Conservation (phyloP, 768 basidiomycete species). For the Panaeolus cyanescens region DNA sequence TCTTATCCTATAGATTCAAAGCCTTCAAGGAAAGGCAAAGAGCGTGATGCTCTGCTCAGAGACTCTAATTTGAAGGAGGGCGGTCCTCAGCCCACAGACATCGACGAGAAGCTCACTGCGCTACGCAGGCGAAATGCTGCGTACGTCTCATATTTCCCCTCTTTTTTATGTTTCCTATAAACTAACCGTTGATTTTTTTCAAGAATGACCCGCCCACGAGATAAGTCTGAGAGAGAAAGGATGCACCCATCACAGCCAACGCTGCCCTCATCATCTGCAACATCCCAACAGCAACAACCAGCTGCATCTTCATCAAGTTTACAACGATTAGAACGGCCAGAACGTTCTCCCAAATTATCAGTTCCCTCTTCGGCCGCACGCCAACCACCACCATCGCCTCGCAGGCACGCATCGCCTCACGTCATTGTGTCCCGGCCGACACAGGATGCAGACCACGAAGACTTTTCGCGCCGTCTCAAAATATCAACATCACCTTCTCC, state of each 20-base stretch:
- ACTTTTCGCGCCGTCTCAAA: slow-evolving; percentile 71
- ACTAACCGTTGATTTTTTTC: not conserved
- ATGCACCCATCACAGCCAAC: slow-evolving; percentile 24
- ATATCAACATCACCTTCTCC: slow-evolving; percentile 56
- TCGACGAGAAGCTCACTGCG: slow-evolving; percentile 64
- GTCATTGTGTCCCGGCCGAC: slow-evolving; percentile 34
- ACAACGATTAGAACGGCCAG: slow-evolving; percentile 16
- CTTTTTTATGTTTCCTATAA: not conserved
- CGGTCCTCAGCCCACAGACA: slow-evolving; percentile 44
- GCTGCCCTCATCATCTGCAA: slow-evolving; percentile 28
- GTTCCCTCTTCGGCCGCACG: slow-evolving; percentile 25
- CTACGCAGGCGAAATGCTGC: slow-evolving; percentile 65
- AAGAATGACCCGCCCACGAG: slow-evolving; percentile 48
- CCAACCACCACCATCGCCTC: slow-evolving; percentile 31
- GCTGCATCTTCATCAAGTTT: slow-evolving; percentile 1
- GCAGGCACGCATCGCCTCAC: slow-evolving; percentile 34
- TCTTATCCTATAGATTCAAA: slow-evolving; percentile 14
- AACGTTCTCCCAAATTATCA: slow-evolving; percentile 30
- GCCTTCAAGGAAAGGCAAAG: slow-evolving; percentile 41
- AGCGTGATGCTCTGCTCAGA: slow-evolving; percentile 34
- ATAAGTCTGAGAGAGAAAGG: slow-evolving; percentile 45
- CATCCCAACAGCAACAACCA: slow-evolving; percentile 22
- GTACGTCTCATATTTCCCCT: slow-evolving; percentile 34
- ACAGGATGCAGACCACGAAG: slow-evolving; percentile 64
- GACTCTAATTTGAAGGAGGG: slow-evolving; percentile 13